Percentiles rank a stretch among this genome's conserved stretches.
These are phyloP conservation scores for Coemansia sp. DNA, from an alignment of 192 early-diverging fungal genomes.

Conservation along the genomic window DNA sequence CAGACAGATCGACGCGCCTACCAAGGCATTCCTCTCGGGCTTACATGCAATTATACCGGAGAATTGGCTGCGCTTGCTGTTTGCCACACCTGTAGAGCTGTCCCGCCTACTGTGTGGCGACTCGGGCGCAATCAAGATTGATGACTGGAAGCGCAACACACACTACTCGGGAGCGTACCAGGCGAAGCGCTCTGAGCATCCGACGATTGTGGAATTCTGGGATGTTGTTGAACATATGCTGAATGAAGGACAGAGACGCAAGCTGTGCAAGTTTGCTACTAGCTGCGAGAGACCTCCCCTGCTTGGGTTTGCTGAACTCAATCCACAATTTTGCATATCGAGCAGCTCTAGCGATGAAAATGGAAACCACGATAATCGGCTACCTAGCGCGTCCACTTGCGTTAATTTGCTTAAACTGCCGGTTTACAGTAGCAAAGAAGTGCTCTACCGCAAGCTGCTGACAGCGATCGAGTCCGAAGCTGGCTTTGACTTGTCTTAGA, in stretches of 20 bases:
- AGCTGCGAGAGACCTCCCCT: conserved; percentile 87
- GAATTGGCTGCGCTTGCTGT: conserved; percentile 81
- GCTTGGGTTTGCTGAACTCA: conserved; percentile 73
- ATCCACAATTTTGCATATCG: conserved; percentile 35
- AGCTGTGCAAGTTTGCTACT: conserved; percentile 84
- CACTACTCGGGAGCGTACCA: conserved; percentile 69
- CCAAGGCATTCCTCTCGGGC: conserved; percentile 80
- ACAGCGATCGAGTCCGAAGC: conserved; percentile 84
- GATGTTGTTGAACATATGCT: conserved; percentile 51
- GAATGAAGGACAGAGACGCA: conserved; percentile 48
- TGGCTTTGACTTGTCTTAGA: conserved; percentile 91
- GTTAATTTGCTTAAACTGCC: conserved; percentile 94
- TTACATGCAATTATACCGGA: conserved; percentile 81
- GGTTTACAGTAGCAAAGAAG: conserved; percentile 56
- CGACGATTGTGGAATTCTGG: conserved; percentile 78
- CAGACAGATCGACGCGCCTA: conserved; percentile 70
- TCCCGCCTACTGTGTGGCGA: conserved; percentile 85
- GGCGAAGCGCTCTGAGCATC: conserved; percentile 51
- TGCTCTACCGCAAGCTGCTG: conserved; percentile 66
- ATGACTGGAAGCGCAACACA: conserved; percentile 71
- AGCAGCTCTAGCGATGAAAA: conserved; percentile 22
- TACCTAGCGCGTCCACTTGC: conserved; percentile 79
- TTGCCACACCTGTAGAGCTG: conserved; percentile 85
- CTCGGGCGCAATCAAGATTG: conserved; percentile 68
- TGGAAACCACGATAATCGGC: conserved; percentile 56